Conservation (phyloP, 768 basidiomycete species). For the Suillus paluster region DNA sequence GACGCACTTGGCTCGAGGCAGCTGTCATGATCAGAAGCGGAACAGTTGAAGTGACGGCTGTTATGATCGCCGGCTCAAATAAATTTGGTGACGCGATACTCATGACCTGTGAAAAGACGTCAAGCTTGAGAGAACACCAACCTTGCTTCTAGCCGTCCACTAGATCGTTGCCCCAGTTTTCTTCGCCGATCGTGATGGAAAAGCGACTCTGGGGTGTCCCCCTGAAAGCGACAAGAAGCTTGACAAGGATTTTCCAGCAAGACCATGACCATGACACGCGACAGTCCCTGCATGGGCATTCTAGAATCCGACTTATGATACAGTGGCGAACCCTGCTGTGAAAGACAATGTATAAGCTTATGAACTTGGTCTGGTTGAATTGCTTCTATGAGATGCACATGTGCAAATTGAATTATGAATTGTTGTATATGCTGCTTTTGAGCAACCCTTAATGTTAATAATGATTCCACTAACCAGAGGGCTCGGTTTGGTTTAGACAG, state of each 20-base stretch:
- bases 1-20: background rate
- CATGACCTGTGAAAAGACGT: background rate
- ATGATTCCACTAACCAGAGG: background rate
- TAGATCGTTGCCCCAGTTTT: background rate
- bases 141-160: background rate
- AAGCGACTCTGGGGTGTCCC: background rate
- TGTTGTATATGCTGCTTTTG: background rate
- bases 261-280: background rate
- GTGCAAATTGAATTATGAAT: background rate
- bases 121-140: background rate
- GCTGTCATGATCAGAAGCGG: background rate
- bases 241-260: background rate
- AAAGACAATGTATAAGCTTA: background rate
- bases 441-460: background rate
- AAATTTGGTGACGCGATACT: background rate
- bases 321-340: slow-evolving; percentile 5
- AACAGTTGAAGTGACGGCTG: background rate
- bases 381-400: slow-evolving; percentile 3
- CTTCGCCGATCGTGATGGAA: background rate
- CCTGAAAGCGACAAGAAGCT: background rate
- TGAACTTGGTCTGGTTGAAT: background rate
- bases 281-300: background rate
- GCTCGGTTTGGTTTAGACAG: background rate
- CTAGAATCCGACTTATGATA: background rate
- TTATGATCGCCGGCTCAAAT: background rate